These are phyloP conservation scores for Malus hybrid DNA, from an alignment of 331 rosid genomes.

Conservation along the genomic window DNA sequence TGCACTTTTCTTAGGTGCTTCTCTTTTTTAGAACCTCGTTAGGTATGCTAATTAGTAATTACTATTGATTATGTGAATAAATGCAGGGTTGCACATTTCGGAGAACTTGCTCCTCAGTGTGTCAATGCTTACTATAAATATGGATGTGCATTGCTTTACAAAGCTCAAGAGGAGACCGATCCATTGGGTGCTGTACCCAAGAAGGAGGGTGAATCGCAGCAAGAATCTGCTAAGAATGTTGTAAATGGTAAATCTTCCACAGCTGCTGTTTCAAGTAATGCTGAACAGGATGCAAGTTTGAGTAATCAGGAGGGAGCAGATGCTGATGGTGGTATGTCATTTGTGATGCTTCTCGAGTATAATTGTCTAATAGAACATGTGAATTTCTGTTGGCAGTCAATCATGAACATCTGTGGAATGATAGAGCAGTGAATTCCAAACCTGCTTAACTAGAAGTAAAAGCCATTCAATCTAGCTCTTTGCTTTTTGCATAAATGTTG, in stretches of 20 bases:
- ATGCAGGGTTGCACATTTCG: conserved; percentile 58
- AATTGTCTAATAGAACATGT: not conserved
- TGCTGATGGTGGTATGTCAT: conserved; percentile 50
- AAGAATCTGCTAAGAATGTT: conserved; percentile 45
- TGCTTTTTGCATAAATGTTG: not conserved
- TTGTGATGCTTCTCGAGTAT: not conserved
- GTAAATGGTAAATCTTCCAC: conserved; percentile 58
- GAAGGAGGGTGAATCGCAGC: conserved; percentile 54
- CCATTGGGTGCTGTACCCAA: conserved; percentile 83
- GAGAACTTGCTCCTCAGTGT: conserved; percentile 93
- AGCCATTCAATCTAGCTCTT: not conserved
- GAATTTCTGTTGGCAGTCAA: not conserved
- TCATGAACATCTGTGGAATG: not conserved
- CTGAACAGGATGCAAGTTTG: conserved; percentile 36
- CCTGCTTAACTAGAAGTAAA: not conserved
- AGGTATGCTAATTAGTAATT: not conserved
- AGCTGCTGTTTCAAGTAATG: conserved; percentile 48
- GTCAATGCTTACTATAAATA: conserved; percentile 71
- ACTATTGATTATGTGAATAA: not conserved
- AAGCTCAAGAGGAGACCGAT: conserved; percentile 96
- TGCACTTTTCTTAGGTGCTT: not conserved
- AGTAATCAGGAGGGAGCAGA: conserved; percentile 34
- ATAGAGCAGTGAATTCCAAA: not conserved
- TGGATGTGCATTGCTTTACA: conserved; percentile 85
- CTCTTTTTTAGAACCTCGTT: not conserved